These are phyloP conservation scores for Phialophora tarda DNA, from an alignment of 2,329 filamentous ascomycete species.

Conservation along the genomic window DNA sequence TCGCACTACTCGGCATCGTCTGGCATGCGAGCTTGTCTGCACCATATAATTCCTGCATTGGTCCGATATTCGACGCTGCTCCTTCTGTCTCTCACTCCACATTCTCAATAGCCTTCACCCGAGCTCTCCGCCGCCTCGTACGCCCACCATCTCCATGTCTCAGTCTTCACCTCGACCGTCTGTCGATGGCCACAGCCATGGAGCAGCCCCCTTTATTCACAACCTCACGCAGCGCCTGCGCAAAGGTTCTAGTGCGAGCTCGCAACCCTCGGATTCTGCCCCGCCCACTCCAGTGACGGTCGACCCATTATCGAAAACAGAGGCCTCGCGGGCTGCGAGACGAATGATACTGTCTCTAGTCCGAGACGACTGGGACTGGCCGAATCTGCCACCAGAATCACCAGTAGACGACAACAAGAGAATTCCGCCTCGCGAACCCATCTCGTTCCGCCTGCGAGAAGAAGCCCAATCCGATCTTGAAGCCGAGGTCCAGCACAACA, in stretches of 20 bases:
- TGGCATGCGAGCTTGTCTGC: not conserved
- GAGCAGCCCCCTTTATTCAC: constrained; percentile 32
- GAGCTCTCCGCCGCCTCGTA: constrained; percentile 13
- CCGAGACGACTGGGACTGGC: constrained; percentile 40
- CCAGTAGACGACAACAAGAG: constrained; percentile 5
- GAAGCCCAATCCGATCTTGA: constrained; percentile 38
- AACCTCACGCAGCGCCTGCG: constrained; percentile 36
- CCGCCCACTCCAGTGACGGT: constrained; percentile 6
- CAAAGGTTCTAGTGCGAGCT: constrained; percentile 38
- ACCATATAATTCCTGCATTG: not conserved
- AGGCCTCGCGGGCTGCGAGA: constrained; percentile 33
- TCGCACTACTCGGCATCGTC: not conserved
- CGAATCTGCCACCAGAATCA: constrained; percentile 19
- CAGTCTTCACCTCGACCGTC: constrained; percentile 24
- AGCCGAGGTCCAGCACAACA: constrained; percentile 15
- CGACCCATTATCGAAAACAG: constrained; percentile 30
- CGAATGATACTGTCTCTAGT: constrained; percentile 34
- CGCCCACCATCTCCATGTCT: constrained; percentile 8
- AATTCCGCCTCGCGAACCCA: constrained; percentile 30
- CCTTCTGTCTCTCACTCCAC: not conserved
- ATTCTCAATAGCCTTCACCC: constrained; percentile 2
- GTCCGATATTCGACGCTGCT: not conserved
- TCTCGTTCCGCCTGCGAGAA: constrained; percentile 35
- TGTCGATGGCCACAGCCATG: constrained; percentile 24
- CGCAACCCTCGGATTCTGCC: constrained; percentile 14